A percentile compares a stretch with the other conserved stretches of the same genome.
phyloP scores from a whole-genome alignment of 805 yeast genomes.

The Candida qinlingensis region DNA sequence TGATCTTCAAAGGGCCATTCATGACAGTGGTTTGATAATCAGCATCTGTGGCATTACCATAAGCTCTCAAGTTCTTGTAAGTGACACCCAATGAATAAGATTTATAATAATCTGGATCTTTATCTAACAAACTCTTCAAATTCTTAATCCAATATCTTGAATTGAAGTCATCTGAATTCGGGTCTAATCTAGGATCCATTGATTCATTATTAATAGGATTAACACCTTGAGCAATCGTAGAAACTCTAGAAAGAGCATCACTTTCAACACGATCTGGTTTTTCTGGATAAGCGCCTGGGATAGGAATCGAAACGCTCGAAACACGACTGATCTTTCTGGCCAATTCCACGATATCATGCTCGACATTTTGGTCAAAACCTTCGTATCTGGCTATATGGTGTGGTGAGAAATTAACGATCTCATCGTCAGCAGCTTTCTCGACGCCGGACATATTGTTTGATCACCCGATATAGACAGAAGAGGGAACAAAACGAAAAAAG shows the following conservation, averaged over 20 bases:
- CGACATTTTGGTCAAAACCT: conserved; percentile 28
- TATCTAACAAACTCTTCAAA: conserved; percentile 40
- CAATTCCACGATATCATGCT: conserved; percentile 28
- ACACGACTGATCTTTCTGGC: conserved; percentile 33
- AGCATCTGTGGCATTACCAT: conserved; percentile 49
- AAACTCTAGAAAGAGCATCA: conserved; percentile 1
- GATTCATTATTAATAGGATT: conserved; percentile 24
- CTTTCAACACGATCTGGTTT: not conserved
- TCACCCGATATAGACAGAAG: too few species aligned
- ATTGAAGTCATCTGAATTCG: conserved; percentile 46
- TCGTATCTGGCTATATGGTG: not conserved
- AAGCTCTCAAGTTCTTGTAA: conserved; percentile 51
- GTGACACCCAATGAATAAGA: conserved; percentile 51
- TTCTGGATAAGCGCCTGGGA: not conserved
- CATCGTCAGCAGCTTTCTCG: too few species aligned
- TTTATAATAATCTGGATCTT: conserved; percentile 53
- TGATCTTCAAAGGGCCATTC: conserved; percentile 30
- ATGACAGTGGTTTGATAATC: conserved; percentile 59
- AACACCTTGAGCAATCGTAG: conserved; percentile 29
- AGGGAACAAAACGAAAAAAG: too few species aligned
- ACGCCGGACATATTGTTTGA: too few species aligned
- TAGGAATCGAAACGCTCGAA: not conserved
- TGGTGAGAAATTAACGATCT: too few species aligned
- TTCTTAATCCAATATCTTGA: conserved; percentile 55
- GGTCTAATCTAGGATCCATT: conserved; percentile 45